phyloP scores from a whole-genome alignment of 768 basidiomycete species.

The Psilocybe subaeruginosa region DNA sequence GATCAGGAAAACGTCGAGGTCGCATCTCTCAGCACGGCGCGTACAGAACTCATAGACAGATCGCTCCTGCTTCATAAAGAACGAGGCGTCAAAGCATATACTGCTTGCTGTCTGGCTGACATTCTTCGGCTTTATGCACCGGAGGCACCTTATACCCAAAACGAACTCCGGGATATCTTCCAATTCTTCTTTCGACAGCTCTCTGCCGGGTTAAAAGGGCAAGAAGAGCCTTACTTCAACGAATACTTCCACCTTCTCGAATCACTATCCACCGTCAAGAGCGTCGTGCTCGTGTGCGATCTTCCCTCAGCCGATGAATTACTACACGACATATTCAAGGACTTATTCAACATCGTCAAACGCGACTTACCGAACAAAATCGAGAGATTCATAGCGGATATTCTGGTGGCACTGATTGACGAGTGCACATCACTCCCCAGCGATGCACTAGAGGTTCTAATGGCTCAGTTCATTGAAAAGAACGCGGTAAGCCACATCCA shows the following conservation, averaged over 20 bases:
- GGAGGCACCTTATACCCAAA: constrained; percentile 91
- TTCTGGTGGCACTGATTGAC: constrained; percentile 87
- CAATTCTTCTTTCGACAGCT: constrained; percentile 95
- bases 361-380: constrained; percentile 78
- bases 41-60: constrained; percentile 78
- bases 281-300: constrained; percentile 92
- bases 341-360: constrained; percentile 80
- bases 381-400: constrained; percentile 85
- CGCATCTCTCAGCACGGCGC: constrained; percentile 65
- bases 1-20: constrained; percentile 90
- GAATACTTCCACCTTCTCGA: constrained; percentile 97
- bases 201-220: constrained; percentile 67
- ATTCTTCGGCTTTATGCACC: constrained; percentile 93
- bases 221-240: constrained; percentile 83
- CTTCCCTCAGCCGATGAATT: constrained; percentile 86
- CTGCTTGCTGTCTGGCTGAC: constrained; percentile 94
- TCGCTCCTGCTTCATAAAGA: constrained; percentile 93
- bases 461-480: constrained; percentile 86
- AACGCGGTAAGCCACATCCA: constrained; percentile 49
- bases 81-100: constrained; percentile 92
- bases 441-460: constrained; percentile 78
- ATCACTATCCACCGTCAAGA: constrained; percentile 92
- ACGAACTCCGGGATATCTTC: constrained; percentile 93
- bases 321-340: constrained; percentile 80
- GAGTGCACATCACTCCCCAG: constrained; percentile 78